Evolutionary conservation across 2,329 filamentous ascomycete genomes (phyloP), one percentile per base, ranked within the genome.

Genomic region (Diaporthe humulicola): DNA sequence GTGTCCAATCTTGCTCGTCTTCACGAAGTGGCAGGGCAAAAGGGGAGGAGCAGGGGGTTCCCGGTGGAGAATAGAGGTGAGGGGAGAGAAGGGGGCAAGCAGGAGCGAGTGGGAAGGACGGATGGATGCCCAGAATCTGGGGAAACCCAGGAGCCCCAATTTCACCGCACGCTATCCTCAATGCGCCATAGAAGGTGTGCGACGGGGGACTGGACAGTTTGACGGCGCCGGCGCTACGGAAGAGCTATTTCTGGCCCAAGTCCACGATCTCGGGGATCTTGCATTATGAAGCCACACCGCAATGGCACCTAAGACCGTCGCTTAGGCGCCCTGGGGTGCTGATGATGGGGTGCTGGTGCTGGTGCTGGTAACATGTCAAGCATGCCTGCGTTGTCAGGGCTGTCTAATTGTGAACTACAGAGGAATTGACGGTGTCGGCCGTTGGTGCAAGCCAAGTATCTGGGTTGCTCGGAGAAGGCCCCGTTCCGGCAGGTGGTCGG

Each of bases 401-500:
- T 30, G 30, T 38, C 45, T 52, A 52, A 67, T 25, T 52, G 6
- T 25, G 42, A 50, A 52, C 3, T 28, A 17, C 30, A 40, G 12
- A 69, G 48, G 4, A 54, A 69, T 54, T 69, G 64, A 54, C 64
- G 33, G 33, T 14, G 48, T 54, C 25, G 33, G 48, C 45, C 15
- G n/a, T 54, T 52, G 64, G 33, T 54, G 64, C 48, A 15, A 36
- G 64, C 64, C 64, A 69, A 40, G 64, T 54, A 40, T n/a, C 64
- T 54, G 64, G 64, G 64, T 69, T 38, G 14, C 45, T 69, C 64
- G 64, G 64, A 54, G 64, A 40, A 40, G 33, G 48, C n/a, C 64
- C 64, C 48, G 33, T 22, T 69, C 64, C 48, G 64, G 64, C 64
- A 69, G 64, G 64, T 69, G 64, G 48, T 28, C n/a, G 48, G 48